Base-by-base conservation (phyloP, 495 filamentous ascomycete species). In the Sordaria brevicollis region DNA sequence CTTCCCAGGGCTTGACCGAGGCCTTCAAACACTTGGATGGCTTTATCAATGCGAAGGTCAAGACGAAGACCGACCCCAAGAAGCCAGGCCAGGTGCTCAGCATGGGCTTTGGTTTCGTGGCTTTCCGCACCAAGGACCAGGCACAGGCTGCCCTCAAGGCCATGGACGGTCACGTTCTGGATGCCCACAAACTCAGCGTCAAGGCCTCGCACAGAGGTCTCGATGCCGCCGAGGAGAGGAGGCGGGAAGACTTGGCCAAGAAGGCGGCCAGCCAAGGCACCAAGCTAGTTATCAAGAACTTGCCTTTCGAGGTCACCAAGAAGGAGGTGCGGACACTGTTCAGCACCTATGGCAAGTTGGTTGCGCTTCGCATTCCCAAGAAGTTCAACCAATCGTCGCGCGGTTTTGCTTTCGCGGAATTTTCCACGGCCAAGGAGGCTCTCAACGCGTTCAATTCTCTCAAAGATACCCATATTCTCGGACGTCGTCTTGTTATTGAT, bases 201-300 rank as follows among this genome's bases (percentile, higher is more conserved):
- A 91, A 91, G 76, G 88, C 90, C 35, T 94, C 93, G 31, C 92
- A 97, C 78, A 92, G 89, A 78, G 93, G 89, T 31, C 81, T 87
- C 71, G 93, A 98, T 81, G 93, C 92, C 6, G 94, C 92, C 0
- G 92, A 95, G 76, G 92, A 96, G 78, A 86, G 89, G 67, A 88
- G 89, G 76, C 89, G 89, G 71, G 89, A 93, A 69, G 93, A 97
- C 74, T 87, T 86, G 21, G 89, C 89, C 69, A 95, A 93, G 84
- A 93, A 91, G 78, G 77, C 86, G 17, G 87, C 89, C 4, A 86
- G 85, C 31, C 87, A 88, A 74, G 85, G 87, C 67, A 97, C 93
- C 36, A 97, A 98, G 84, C 89, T 99, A 74, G 91, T 98, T 79
- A 92, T 99, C 84, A 98, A 98, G 84, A 99, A 99, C 83, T 81